phyloP scores from a whole-genome alignment of 169 alveolate species.

The Theileria sp. region DNA sequence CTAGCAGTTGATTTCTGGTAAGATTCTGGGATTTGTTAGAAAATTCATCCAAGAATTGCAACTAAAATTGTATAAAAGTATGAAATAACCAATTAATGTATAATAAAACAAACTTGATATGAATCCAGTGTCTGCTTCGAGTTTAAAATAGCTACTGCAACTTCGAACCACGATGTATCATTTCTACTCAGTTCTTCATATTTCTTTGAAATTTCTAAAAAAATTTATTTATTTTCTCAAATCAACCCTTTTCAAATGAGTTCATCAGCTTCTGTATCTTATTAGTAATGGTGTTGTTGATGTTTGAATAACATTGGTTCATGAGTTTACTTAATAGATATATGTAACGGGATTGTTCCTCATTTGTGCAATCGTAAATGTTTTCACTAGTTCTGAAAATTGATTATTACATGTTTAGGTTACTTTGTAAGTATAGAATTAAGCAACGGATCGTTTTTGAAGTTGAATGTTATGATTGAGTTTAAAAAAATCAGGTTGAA shows the following conservation, averaged over 20 bases:
- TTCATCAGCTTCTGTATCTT: neutral
- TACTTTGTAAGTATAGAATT: slow-evolving; percentile 34
- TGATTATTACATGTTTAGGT: neutral
- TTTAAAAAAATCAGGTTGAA: slow-evolving; percentile 34
- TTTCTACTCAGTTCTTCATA: slow-evolving; percentile 39
- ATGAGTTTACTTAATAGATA: slow-evolving; percentile 5
- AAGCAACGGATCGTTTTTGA: slow-evolving; percentile 22
- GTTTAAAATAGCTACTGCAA: neutral
- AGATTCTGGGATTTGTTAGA: slow-evolving; percentile 5
- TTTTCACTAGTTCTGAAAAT: slow-evolving; percentile 31
- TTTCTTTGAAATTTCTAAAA: slow-evolving; percentile 34
- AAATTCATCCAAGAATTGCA: slow-evolving; percentile 19
- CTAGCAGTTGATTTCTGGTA: neutral
- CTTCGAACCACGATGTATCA: slow-evolving; percentile 19
- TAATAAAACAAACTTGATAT: neutral
- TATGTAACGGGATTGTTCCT: slow-evolving; percentile 48
- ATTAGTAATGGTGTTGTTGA: slow-evolving; percentile 1
- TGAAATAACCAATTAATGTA: neutral
- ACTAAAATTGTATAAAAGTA: neutral
- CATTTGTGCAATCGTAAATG: slow-evolving; percentile 25
- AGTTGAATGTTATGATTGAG: slow-evolving; percentile 38
- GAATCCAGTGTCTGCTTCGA: neutral
- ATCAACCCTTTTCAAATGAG: neutral
- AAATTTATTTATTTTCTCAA: neutral
- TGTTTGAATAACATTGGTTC: neutral